Base-by-base conservation (phyloP, 176 grass and related monocot species). In the Tillandsia fasciculata region DNA sequence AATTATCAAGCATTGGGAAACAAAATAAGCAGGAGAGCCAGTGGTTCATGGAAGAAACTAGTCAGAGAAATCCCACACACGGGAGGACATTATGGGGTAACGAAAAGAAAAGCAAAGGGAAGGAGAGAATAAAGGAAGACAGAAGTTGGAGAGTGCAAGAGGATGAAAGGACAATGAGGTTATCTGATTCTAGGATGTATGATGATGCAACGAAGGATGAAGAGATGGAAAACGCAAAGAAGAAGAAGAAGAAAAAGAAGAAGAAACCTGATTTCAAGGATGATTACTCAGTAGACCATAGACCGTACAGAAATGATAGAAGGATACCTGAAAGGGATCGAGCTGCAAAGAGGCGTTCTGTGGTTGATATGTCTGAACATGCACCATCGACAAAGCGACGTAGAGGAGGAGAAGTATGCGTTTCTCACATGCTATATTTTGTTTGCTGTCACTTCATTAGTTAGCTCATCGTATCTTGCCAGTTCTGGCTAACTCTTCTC, bases 231-330 rank as follows among this genome's bases (percentile, higher is more conserved):
- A 97, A 85, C 69, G 65, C 82, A 66, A 97, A 87, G 72, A 86
- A 90, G 84, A 97, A 89, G 76, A 96, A 74, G 47, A 97, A 95
- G 91, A 95, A 96, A 83, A 97, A 87, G 79, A 90, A 87, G 79
- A 89, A 77, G 63, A 97, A 90, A 69, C 94, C 88, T 56, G 86
- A 92, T 83, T 97, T 97, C 26, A 81, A 77, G 78, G 94, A 97
- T 79, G 94, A 90, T 33, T 86, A 88, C 50, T 59, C 92, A 64
- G 84, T 89, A 47, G 94, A 97, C 58, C 81, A 81, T 66, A 69
- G 82, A 61, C 82, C 94, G 10, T 92, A 92, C 71, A 92, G 49
- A 82, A 97, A 97, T 75, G 94, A 92, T 63, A 92, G 89, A 79
- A 97, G 10, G 71, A 82, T 78, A 57, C 69, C 77, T 77, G 94